Evolutionary conservation across 495 filamentous ascomycete species (phyloP).

Genomic region (Xylaria telfairii): DNA sequence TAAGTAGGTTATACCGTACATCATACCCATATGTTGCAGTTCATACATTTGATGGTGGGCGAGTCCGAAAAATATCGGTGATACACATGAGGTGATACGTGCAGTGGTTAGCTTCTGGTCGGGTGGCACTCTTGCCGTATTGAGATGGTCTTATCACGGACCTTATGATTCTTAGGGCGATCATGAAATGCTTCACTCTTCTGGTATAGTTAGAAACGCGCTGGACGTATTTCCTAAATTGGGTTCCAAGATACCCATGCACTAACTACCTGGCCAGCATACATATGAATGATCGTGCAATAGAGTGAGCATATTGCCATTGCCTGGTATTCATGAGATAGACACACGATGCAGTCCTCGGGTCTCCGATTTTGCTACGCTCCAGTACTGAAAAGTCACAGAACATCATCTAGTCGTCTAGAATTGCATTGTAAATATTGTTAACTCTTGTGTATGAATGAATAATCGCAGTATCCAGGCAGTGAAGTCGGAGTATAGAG

Average conservation of each 20-base stretch:
- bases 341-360: neutral
- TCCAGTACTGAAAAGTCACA: neutral
- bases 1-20: neutral
- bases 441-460: neutral
- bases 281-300: too few species aligned
- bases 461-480: neutral
- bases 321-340: too few species aligned
- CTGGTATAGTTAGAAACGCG: neutral
- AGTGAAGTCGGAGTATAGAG: neutral
- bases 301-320: too few species aligned
- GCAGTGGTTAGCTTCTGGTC: neutral
- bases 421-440: neutral
- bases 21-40: neutral
- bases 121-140: neutral
- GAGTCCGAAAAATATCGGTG: neutral
- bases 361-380: neutral
- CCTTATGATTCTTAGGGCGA: neutral
- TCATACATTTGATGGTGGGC: too few species aligned
- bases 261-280: too few species aligned
- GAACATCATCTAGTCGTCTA: neutral
- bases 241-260: neutral
- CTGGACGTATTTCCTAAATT: neutral
- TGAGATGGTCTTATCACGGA: constrained; percentile 6
- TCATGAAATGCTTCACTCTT: neutral
- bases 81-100: constrained; percentile 4